Evolutionary conservation across 2,329 filamentous ascomycete genomes (phyloP).

Genomic region (Lachnellula hyalina): DNA sequence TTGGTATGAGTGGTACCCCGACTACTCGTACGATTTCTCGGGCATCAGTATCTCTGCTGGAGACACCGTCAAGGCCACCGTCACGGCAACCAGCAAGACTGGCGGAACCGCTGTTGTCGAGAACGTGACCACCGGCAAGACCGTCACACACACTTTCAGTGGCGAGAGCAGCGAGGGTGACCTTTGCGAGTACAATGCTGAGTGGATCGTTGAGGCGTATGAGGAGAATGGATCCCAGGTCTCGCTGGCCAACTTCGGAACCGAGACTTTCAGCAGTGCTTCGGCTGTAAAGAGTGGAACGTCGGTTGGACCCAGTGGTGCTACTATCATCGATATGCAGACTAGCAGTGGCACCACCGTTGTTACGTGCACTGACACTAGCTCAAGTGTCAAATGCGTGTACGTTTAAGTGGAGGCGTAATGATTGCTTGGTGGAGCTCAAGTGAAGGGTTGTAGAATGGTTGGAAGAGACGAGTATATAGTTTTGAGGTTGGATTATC

Average conservation of each 20-base stretch:
- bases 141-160: slow-evolving; percentile 38
- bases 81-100: slow-evolving; percentile 39
- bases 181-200: slow-evolving; percentile 42
- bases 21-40: slow-evolving; percentile 48
- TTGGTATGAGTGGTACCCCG: slow-evolving; percentile 59
- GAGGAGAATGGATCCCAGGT: slow-evolving; percentile 38
- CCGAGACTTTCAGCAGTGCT: slow-evolving; percentile 39
- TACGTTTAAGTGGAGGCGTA: slow-evolving; percentile 12
- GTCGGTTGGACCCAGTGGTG: slow-evolving; percentile 30
- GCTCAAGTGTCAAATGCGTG: slow-evolving; percentile 11
- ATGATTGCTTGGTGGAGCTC: neutral
- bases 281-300: slow-evolving; percentile 30
- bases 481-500: neutral
- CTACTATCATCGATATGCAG: slow-evolving; percentile 39
- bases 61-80: slow-evolving; percentile 38
- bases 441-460: neutral
- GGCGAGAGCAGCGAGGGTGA: slow-evolving; percentile 29
- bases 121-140: slow-evolving; percentile 41
- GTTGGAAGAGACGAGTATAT: neutral
- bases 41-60: slow-evolving; percentile 41
- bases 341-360: slow-evolving; percentile 33
- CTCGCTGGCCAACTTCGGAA: slow-evolving; percentile 42
- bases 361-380: slow-evolving; percentile 12
- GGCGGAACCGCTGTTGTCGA: slow-evolving; percentile 40
- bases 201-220: slow-evolving; percentile 51